Percentiles rank a stretch among this genome's conserved stretches.
These are phyloP conservation scores for Linnemannia elongata DNA, from an alignment of 192 early-diverging fungal genomes.

Conservation along the genomic window DNA sequence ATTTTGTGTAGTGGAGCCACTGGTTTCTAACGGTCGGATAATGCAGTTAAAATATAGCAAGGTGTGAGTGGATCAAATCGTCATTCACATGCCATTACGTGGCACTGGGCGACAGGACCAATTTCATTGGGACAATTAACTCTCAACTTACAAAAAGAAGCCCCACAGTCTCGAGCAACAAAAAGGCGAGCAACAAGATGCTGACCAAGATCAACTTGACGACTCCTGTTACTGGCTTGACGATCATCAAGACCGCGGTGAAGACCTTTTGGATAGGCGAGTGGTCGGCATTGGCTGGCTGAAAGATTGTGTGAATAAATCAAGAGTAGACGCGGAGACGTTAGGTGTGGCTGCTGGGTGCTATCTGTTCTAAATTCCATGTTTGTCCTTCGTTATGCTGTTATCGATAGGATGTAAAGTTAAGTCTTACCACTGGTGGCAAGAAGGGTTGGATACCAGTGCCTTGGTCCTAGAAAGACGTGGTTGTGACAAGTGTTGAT, in stretches of 20 bases:
- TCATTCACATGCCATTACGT: background rate
- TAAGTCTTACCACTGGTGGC: conserved; percentile 72
- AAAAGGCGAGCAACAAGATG: conserved; percentile 52
- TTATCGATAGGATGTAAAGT: too few relatives aligned
- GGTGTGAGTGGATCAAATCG: background rate
- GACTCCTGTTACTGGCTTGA: conserved; percentile 62
- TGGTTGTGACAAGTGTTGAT: background rate
- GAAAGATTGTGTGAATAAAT: background rate
- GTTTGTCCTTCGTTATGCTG: background rate
- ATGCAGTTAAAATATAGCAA: background rate
- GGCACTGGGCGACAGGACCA: background rate
- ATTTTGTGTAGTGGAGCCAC: conserved; percentile 52
- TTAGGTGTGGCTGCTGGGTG: too few relatives aligned
- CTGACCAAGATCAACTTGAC: conserved; percentile 56
- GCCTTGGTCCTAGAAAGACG: conserved; percentile 69
- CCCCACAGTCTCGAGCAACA: conserved; percentile 61
- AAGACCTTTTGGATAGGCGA: conserved; percentile 44
- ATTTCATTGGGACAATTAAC: background rate
- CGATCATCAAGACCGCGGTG: conserved; percentile 54
- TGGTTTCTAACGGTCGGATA: conserved; percentile 24
- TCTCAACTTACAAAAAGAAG: conserved; percentile 55
- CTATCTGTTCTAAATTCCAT: too few relatives aligned
- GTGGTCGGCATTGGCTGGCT: conserved; percentile 65
- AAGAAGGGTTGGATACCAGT: conserved; percentile 94
- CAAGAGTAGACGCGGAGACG: too few relatives aligned